Evolutionary conservation across 768 basidiomycete species (phyloP), one percentile per base, ranked within the genome.

Genomic region (Russula sp.): DNA sequence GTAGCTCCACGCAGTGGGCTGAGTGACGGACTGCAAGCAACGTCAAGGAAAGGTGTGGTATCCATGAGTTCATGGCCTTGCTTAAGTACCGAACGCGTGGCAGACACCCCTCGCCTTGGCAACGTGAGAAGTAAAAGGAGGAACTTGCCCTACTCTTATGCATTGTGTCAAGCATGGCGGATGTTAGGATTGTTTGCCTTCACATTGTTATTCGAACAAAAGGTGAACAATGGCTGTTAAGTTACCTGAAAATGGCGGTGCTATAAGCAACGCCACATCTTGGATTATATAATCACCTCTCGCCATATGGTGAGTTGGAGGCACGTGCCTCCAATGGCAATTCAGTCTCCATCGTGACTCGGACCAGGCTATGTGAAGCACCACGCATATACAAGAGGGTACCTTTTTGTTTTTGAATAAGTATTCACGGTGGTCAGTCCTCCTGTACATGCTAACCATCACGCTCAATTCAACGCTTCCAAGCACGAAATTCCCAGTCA

Each of bases 51-150:
- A 32, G 59, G 63, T 59, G 59, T 64, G 63, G 58, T 54, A 16
- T 39, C 63, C 63, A 64, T 60, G 63, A 59, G 59, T 42, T 2
- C 6, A 52, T 49, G 39, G 58, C 18, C 47, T 20, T 40, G 58
- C 39, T 64, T 64, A 64, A 60, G 63, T 64, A 64, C 58, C 59
- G 40, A 56, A 42, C 22, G 49, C 63, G 54, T 60, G 63, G 59
- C 48, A 50, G 49, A 52, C 35, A 49, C 32, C 27, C 47, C 35
- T 64, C 59, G 54, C 59, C 63, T 64, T 64, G 59, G 59, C 50
- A 64, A 64, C 63, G 58, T 45, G 48, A 60, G 22, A 52, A 49
- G 57, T 58, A 48, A 34, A 34, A 48, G 35, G 34, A 8, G 14
- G 39, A 2, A 18, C 3, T 31, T 48, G 31, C 51, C 27, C 34